Evolutionary conservation across 1,284 basidiomycete genomes (phyloP).

Genomic region (Xanthoconium separans): DNA sequence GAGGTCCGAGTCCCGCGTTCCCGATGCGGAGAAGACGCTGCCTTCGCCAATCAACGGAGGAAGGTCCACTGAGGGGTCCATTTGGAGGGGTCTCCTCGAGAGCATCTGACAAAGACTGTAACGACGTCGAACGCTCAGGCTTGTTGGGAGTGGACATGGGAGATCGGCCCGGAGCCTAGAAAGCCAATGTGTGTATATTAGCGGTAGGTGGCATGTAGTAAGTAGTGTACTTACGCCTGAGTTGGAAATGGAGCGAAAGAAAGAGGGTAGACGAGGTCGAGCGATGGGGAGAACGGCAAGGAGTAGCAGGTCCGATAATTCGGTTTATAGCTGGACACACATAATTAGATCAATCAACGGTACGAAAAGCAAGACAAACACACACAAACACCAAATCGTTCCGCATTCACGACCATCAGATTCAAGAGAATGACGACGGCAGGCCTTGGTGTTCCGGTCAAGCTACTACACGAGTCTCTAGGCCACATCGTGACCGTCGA

Average conservation of each 20-base stretch:
- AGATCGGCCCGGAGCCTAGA: no score
- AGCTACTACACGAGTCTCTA: constrained; percentile 89
- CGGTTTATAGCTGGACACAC: not conserved
- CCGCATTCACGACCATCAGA: constrained; percentile 9
- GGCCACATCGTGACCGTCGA: constrained; percentile 98
- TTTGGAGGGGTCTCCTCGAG: constrained; percentile 12
- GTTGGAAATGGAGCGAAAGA: not conserved
- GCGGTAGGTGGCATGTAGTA: no score
- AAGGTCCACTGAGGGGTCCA: constrained; percentile 30
- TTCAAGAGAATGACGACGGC: constrained; percentile 30
- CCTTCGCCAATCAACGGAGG: constrained; percentile 32
- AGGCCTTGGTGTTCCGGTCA: constrained; percentile 88
- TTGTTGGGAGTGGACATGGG: constrained; percentile 21
- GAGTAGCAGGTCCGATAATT: no score
- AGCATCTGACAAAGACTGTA: constrained; percentile 19
- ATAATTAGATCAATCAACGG: no score
- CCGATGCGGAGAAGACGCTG: constrained; percentile 34
- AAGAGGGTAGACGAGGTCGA: not conserved
- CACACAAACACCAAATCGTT: constrained; percentile 13
- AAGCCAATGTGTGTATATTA: no score
- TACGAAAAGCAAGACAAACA: constrained; percentile 22
- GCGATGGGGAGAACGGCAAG: not conserved
- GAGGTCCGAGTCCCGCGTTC: not conserved
- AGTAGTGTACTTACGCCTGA: not conserved
- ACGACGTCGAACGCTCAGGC: constrained; percentile 21